Percentiles rank a stretch among this genome's conserved stretches.
Evolutionary conservation across 345 rosid species (phyloP).

Genomic region (Melaleuca alternifolia): DNA sequence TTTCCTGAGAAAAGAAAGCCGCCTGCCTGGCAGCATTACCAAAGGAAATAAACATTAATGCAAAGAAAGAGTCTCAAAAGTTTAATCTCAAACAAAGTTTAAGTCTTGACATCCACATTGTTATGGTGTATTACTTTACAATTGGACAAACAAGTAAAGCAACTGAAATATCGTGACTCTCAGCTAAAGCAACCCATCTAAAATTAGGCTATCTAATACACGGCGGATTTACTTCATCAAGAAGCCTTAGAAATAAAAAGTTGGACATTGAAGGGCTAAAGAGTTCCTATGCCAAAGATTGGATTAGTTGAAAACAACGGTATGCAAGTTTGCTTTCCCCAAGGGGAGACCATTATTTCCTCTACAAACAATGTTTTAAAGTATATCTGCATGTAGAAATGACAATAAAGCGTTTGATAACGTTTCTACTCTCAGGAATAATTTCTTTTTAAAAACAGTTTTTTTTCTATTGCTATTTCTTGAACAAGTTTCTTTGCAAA

Average conservation of each 20-base stretch:
- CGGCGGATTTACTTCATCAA: not conserved
- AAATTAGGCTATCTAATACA: not conserved
- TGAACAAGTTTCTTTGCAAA: too few relatives aligned
- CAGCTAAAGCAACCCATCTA: not conserved
- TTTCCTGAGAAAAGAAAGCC: constrained; percentile 75
- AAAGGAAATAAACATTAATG: not conserved
- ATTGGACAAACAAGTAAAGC: not conserved
- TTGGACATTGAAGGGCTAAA: not conserved
- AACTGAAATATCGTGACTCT: not conserved
- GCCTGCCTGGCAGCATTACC: constrained; percentile 47
- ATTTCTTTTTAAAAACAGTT: too few relatives aligned
- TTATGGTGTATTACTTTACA: not conserved
- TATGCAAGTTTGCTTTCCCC: not conserved
- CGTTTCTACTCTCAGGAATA: too few relatives aligned
- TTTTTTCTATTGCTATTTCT: too few relatives aligned
- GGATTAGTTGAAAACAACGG: not conserved
- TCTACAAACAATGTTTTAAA: not conserved
- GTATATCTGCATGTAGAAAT: not conserved
- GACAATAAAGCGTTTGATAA: not conserved
- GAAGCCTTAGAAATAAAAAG: not conserved
- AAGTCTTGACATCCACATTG: not conserved
- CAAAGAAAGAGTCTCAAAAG: not conserved
- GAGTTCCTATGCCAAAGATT: not conserved
- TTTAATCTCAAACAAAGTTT: not conserved
- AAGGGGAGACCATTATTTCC: not conserved